Evolutionary conservation across 2,329 filamentous ascomycete species (phyloP), one percentile per base, ranked within the genome.

Genomic region (Pseudocercospora macadamiae): DNA sequence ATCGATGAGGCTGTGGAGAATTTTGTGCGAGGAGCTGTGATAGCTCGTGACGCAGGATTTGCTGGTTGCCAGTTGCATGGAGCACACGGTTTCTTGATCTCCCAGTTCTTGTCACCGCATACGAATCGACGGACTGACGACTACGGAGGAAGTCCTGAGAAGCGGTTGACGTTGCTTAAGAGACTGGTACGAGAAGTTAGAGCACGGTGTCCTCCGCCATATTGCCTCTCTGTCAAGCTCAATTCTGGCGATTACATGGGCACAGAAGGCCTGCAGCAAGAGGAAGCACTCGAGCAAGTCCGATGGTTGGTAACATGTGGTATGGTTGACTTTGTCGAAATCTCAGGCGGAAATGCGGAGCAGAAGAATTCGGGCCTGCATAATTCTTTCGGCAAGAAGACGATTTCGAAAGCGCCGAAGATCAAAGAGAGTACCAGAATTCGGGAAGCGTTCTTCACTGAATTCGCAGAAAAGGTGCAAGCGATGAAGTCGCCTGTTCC

Each of bases 381-480:
- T 53, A 63, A 54, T 47, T 62, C 54, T 4, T 69, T 66, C 36
- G 65, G 55, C 42, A 64, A 66, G 9, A 58, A 21, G 5, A 48
- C 76, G 67, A 79, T 81, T 74, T 68, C 77, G 61, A 56, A 66
- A 23, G 55, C 45, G 48, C 36, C 61, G 55, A 63, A 59, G 59
- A 55, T 60, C 51, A 51, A 54, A 62, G 65, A 70, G 59, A 70
- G 63, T 26, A 86, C 84, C 1, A 73, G 75, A 10, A 79, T 79
- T 0, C 80, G 87, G 6, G 87, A 90, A 65, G 85, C 86, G 0
- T 89, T 87, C 76, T 90, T 90, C 74, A 75, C 89, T 1, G 83
- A 88, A 45, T 89, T 89, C 62, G 83, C 74, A 2, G 68, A 70
- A 37, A 66, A 64, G n/a, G 67, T 72, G 8, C 66, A 68, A 51